Conservation (phyloP, 305 asterid species). For the Fraxinus angustifolia region DNA sequence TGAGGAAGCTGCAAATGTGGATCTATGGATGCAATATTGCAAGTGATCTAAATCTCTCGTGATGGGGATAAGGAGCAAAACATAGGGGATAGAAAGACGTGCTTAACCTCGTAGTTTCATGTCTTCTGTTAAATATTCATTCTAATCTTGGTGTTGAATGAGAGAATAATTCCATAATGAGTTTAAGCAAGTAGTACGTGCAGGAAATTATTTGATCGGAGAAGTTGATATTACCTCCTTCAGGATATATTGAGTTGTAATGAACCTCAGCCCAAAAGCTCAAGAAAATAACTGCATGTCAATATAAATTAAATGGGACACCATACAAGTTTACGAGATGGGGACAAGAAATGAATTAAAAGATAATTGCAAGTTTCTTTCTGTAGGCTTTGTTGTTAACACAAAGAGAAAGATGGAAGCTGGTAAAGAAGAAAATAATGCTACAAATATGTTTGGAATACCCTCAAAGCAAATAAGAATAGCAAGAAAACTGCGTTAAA, state of each 20-base stretch:
- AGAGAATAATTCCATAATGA: background rate
- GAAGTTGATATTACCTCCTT: constrained; percentile 53
- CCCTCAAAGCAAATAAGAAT: background rate
- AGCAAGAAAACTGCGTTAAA: background rate
- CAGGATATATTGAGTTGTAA: constrained; percentile 80
- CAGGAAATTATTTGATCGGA: background rate
- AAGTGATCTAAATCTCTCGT: background rate
- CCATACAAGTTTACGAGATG: background rate
- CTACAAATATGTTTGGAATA: background rate
- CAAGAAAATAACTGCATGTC: constrained; percentile 62
- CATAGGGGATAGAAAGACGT: background rate
- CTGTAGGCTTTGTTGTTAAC: background rate
- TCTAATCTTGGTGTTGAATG: background rate
- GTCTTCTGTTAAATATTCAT: background rate
- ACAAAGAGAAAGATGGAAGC: background rate
- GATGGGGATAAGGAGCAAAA: background rate
- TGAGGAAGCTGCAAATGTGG: background rate
- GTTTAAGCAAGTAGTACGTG: background rate
- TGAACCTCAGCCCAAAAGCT: constrained; percentile 94
- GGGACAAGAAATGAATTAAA: background rate
- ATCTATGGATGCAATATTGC: background rate
- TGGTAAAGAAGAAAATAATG: background rate
- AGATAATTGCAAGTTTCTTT: background rate
- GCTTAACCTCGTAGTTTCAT: background rate
- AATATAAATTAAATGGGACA: background rate